These are phyloP conservation scores for Daldinia sp. DNA, from an alignment of 2,329 filamentous ascomycete species.

Conservation along the genomic window DNA sequence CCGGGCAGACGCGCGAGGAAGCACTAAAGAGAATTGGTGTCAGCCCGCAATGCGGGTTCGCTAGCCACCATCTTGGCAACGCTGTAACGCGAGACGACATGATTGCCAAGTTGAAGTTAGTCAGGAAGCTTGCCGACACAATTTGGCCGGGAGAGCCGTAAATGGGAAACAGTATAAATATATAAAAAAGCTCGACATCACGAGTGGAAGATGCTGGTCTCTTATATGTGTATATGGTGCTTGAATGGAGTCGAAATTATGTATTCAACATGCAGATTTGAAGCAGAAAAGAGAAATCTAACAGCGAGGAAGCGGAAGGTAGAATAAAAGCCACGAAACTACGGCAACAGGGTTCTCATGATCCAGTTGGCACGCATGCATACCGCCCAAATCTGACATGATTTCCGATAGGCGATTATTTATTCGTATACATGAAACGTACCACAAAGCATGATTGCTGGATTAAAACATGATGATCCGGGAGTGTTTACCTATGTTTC, in stretches of 20 bases:
- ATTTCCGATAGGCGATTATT: slow-evolving; percentile 10
- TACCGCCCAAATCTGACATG: slow-evolving; percentile 3
- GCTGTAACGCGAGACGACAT: slow-evolving; percentile 76
- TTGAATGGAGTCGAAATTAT: slow-evolving; percentile 24
- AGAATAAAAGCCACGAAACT: slow-evolving; percentile 3
- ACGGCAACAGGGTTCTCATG: slow-evolving; percentile 4
- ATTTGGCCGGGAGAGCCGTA: slow-evolving; percentile 70
- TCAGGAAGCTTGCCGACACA: slow-evolving; percentile 77
- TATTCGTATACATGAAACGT: slow-evolving; percentile 10
- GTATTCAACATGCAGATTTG: slow-evolving; percentile 42
- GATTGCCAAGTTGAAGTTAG: slow-evolving; percentile 77
- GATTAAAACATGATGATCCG: not conserved
- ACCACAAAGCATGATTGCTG: not conserved
- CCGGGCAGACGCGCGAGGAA: slow-evolving; percentile 72
- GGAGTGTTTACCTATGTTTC: not conserved
- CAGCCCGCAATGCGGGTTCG: slow-evolving; percentile 81
- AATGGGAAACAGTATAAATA: slow-evolving; percentile 1
- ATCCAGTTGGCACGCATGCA: slow-evolving; percentile 5
- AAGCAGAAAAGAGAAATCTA: slow-evolving; percentile 10
- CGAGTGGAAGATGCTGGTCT: too few species aligned
- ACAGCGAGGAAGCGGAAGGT: slow-evolving; percentile 8
- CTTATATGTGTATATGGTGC: not conserved
- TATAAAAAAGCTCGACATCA: not conserved
- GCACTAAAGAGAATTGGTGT: slow-evolving; percentile 75
- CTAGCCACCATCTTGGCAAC: slow-evolving; percentile 80